Conservation (phyloP, 106 monocot genomes). For the Dendrobium chrysotoxum region DNA sequence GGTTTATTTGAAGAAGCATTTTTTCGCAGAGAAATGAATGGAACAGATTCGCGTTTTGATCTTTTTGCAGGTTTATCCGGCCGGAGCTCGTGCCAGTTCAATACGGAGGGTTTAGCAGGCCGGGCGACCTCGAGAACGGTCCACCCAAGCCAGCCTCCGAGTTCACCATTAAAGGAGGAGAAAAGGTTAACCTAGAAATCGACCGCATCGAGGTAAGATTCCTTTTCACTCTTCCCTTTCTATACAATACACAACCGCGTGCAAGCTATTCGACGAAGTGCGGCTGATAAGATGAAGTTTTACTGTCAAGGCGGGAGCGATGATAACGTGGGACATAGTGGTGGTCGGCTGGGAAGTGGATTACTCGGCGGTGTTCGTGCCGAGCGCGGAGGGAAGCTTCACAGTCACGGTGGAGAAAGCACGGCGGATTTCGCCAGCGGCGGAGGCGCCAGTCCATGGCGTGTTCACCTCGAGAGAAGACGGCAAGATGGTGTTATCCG, state of each 20-base stretch:
- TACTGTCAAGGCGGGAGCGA: conserved; percentile 44
- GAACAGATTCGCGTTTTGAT: neutral
- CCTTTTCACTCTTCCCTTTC: neutral
- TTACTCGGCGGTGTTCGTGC: conserved; percentile 79
- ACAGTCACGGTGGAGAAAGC: conserved; percentile 65
- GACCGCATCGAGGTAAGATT: conserved; percentile 84
- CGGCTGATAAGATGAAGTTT: neutral
- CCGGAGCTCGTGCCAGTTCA: conserved; percentile 83
- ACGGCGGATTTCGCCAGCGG: conserved; percentile 23
- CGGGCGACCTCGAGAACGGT: conserved; percentile 60
- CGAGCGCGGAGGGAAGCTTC: conserved; percentile 57
- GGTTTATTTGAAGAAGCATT: too few species aligned
- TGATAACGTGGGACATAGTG: conserved; percentile 84
- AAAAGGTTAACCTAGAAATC: conserved; percentile 93
- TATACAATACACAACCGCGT: too few species aligned
- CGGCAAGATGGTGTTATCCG: conserved; percentile 67
- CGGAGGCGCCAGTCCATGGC: conserved; percentile 55
- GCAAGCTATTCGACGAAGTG: neutral
- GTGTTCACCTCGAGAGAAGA: conserved; percentile 46
- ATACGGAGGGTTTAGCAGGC: conserved; percentile 72
- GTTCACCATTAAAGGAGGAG: conserved; percentile 86
- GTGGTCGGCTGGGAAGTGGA: conserved; percentile 91
- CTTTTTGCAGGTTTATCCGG: conserved; percentile 44
- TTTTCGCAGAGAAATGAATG: too few species aligned
- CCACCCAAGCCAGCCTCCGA: conserved; percentile 93